A percentile compares a stretch with the other conserved stretches of the same genome.
phyloP scores from a whole-genome alignment of 2,329 filamentous ascomycete genomes.

The Didymella exigua region DNA sequence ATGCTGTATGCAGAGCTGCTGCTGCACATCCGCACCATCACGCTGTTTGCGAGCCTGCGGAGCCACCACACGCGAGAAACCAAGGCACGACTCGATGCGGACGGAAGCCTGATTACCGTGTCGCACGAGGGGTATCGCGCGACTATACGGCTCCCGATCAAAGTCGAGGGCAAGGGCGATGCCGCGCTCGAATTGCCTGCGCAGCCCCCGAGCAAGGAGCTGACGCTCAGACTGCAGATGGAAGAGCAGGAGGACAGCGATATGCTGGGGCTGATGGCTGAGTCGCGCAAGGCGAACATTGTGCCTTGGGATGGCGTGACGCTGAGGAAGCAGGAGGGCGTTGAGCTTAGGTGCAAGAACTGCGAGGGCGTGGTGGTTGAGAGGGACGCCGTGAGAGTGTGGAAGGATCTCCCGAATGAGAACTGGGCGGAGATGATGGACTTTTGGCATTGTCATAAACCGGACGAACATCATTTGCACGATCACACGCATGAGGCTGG shows the following conservation, averaged over 20 bases:
- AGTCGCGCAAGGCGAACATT: slow-evolving; percentile 44
- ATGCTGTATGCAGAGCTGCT: slow-evolving; percentile 65
- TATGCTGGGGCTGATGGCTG: slow-evolving; percentile 37
- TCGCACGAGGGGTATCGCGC: slow-evolving; percentile 54
- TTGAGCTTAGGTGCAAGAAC: slow-evolving; percentile 35
- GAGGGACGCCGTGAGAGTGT: slow-evolving; percentile 52
- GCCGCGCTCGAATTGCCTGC: slow-evolving; percentile 58
- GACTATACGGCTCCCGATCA: slow-evolving; percentile 54
- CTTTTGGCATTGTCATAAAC: slow-evolving; percentile 99
- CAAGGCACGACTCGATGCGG: slow-evolving; percentile 51
- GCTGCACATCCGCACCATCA: slow-evolving; percentile 65
- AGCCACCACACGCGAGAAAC: slow-evolving; percentile 52
- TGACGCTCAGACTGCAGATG: slow-evolving; percentile 61
- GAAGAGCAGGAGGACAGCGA: slow-evolving; percentile 49
- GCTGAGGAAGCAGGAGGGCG: slow-evolving; percentile 30
- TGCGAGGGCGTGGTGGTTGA: slow-evolving; percentile 31
- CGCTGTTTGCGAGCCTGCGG: slow-evolving; percentile 60
- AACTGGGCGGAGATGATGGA: slow-evolving; percentile 99
- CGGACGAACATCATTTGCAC: slow-evolving; percentile 65
- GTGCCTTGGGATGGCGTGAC: slow-evolving; percentile 53
- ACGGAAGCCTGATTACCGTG: slow-evolving; percentile 53
- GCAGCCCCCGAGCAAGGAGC: slow-evolving; percentile 53
- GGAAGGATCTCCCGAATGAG: slow-evolving; percentile 94
- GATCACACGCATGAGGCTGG: slow-evolving; percentile 49
- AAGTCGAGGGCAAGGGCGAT: slow-evolving; percentile 51